phyloP scores from a whole-genome alignment of 2,329 filamentous ascomycete genomes.

The Rutstroemia sp. region DNA sequence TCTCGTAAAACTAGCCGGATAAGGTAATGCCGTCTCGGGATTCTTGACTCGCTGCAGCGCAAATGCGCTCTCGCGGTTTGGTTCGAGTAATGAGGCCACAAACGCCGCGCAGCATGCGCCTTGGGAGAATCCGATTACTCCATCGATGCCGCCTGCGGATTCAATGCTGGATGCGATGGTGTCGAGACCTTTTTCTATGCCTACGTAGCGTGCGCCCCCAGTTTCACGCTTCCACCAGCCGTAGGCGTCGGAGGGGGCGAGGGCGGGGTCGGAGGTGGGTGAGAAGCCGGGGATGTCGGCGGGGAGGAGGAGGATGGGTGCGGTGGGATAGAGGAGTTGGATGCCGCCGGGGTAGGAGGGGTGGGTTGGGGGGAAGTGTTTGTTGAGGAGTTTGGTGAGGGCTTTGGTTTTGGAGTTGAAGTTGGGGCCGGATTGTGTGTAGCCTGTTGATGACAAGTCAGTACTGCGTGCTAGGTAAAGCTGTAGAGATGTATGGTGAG shows the following conservation, averaged over 20 bases:
- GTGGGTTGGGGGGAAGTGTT: conserved; percentile 41
- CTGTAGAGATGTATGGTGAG: neutral
- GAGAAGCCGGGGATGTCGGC: conserved; percentile 65
- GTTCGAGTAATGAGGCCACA: conserved; percentile 65
- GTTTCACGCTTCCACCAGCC: conserved; percentile 76
- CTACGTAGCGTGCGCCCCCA: conserved; percentile 55
- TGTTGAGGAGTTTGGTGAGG: conserved; percentile 45
- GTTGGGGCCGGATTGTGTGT: conserved; percentile 78
- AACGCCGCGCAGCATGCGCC: conserved; percentile 67
- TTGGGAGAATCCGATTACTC: conserved; percentile 76
- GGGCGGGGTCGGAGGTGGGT: conserved; percentile 29
- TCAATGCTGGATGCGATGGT: conserved; percentile 54
- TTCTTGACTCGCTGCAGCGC: conserved; percentile 22
- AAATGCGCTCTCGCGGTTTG: conserved; percentile 39
- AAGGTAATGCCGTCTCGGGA: conserved; percentile 37
- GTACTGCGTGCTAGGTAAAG: neutral
- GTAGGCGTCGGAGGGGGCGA: conserved; percentile 50
- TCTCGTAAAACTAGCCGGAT: conserved; percentile 40
- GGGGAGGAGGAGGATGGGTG: conserved; percentile 53
- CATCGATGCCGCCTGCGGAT: conserved; percentile 63
- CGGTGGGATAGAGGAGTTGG: conserved; percentile 61
- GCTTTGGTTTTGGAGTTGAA: conserved; percentile 88
- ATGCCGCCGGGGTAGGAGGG: conserved; percentile 36
- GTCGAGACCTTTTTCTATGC: conserved; percentile 61
- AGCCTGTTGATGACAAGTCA: conserved; percentile 45